Percentiles rank a stretch among this genome's conserved stretches.
phyloP scores from a whole-genome alignment of 2,329 filamentous ascomycete species.

The Sclerotinia minor region DNA sequence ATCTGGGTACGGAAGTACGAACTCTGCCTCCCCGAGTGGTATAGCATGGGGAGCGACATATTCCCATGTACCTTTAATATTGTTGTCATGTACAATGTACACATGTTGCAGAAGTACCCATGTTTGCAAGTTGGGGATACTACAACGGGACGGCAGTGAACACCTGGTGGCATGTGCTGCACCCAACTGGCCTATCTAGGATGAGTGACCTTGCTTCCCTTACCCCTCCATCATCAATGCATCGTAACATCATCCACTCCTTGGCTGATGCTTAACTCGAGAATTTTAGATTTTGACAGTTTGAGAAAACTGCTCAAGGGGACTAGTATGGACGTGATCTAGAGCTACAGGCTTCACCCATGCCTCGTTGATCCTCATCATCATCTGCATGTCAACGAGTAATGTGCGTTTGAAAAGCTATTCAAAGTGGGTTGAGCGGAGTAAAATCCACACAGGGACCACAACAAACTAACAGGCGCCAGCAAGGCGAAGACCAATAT shows the following conservation, averaged over 20 bases:
- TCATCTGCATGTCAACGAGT: constrained; percentile 25
- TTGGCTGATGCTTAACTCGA: constrained; percentile 23
- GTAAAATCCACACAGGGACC: constrained; percentile 4
- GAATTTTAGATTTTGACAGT: constrained; percentile 20
- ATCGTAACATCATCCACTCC: constrained; percentile 23
- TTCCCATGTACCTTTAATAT: constrained; percentile 10
- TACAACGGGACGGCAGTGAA: constrained; percentile 30
- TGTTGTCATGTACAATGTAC: constrained; percentile 30
- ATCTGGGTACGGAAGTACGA: constrained; percentile 39
- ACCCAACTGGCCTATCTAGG: constrained; percentile 17
- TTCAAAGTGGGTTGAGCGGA: constrained; percentile 18
- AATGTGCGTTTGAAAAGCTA: constrained; percentile 21
- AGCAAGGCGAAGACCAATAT: constrained; percentile 7
- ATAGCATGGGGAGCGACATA: constrained; percentile 28
- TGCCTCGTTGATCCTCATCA: constrained; percentile 24
- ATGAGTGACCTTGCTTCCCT: constrained; percentile 8
- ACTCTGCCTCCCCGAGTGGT: constrained; percentile 35
- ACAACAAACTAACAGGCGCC: constrained; percentile 9
- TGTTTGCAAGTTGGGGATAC: constrained; percentile 21
- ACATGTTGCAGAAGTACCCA: constrained; percentile 24
- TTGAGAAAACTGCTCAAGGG: constrained; percentile 16
- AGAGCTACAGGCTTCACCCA: constrained; percentile 22
- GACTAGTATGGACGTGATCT: constrained; percentile 5
- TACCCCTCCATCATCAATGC: constrained; percentile 20
- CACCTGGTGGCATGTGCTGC: constrained; percentile 36